Conservation (phyloP, 2,329 filamentous ascomycete species). For the Didymella pinodella region DNA sequence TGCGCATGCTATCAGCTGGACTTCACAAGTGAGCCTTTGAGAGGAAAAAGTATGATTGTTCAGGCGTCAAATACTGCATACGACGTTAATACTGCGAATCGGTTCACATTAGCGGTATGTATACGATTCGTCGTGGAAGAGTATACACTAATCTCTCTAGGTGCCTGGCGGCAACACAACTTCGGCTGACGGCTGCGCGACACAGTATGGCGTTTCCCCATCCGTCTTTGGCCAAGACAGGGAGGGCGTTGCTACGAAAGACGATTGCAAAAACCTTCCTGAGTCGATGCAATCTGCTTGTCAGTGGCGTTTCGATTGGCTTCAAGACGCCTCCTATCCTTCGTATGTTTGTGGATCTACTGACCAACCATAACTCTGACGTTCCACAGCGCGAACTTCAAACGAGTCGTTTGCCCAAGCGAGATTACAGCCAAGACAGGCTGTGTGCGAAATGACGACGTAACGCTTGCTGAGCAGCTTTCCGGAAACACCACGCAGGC, state of each 20-base stretch:
- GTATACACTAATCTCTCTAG: conserved; percentile 17
- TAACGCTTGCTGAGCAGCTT: conserved; percentile 26
- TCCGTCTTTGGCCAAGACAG: conserved; percentile 44
- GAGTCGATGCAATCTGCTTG: conserved; percentile 39
- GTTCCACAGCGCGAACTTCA: conserved; percentile 47
- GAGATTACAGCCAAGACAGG: conserved; percentile 47
- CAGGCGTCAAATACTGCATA: conserved; percentile 69
- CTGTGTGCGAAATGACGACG: conserved; percentile 47
- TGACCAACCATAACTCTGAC: conserved; percentile 24
- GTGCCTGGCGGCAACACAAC: conserved; percentile 50
- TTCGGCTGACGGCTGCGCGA: conserved; percentile 43
- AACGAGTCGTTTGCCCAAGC: conserved; percentile 46
- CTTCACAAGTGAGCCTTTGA: conserved; percentile 63
- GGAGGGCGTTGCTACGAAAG: conserved; percentile 38
- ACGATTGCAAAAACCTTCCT: conserved; percentile 48
- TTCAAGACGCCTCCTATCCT: conserved; percentile 44
- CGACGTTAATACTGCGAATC: conserved; percentile 44
- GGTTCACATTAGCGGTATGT: conserved; percentile 49
- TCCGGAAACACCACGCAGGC: conserved; percentile 5
- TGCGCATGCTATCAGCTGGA: conserved; percentile 71
- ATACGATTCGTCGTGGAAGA: not conserved
- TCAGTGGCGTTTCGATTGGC: conserved; percentile 49
- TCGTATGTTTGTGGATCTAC: conserved; percentile 31
- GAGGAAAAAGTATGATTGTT: conserved; percentile 69
- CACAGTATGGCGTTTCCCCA: conserved; percentile 43